phyloP scores from a whole-genome alignment of 2,329 filamentous ascomycete species.

The Didymosphaeria variabile region DNA sequence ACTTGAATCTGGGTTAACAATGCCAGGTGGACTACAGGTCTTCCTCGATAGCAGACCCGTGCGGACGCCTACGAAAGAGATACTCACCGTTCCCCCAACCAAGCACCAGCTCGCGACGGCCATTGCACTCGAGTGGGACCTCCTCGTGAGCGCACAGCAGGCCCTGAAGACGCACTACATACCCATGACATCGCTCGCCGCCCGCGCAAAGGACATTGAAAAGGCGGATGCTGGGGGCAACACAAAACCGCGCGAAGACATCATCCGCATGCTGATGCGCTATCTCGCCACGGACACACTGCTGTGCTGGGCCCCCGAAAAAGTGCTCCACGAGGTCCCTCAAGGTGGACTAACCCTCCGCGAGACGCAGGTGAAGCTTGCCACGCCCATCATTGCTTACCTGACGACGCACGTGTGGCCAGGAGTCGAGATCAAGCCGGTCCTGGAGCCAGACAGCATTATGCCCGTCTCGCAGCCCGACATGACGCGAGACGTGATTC shows the following conservation, averaged over 20 bases:
- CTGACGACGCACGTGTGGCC: constrained; percentile 82
- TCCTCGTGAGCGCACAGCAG: constrained; percentile 81
- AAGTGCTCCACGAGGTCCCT: constrained; percentile 57
- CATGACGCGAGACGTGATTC: constrained; percentile 78
- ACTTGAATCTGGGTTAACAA: constrained; percentile 20
- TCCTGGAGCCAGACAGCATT: constrained; percentile 82
- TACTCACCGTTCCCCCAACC: constrained; percentile 74
- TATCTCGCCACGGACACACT: constrained; percentile 94
- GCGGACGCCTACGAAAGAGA: constrained; percentile 75
- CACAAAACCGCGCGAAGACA: constrained; percentile 65
- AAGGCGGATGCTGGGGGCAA: constrained; percentile 68
- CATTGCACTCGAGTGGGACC: constrained; percentile 93
- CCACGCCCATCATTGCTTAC: constrained; percentile 75
- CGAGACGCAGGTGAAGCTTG: constrained; percentile 74
- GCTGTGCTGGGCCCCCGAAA: constrained; percentile 83
- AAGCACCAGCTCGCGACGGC: constrained; percentile 86
- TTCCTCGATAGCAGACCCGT: constrained; percentile 82
- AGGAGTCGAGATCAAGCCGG: constrained; percentile 78
- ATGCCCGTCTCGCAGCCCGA: constrained; percentile 77
- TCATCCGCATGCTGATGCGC: constrained; percentile 75
- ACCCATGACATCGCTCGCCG: constrained; percentile 84
- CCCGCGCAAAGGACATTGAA: constrained; percentile 83
- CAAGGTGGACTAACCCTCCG: constrained; percentile 67
- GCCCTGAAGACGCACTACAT: constrained; percentile 87
- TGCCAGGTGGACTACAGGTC: constrained; percentile 66